Evolutionary conservation across 1,284 basidiomycete species (phyloP), one percentile per base, ranked within the genome.

Genomic region (Wallemia ichthyophaga): DNA sequence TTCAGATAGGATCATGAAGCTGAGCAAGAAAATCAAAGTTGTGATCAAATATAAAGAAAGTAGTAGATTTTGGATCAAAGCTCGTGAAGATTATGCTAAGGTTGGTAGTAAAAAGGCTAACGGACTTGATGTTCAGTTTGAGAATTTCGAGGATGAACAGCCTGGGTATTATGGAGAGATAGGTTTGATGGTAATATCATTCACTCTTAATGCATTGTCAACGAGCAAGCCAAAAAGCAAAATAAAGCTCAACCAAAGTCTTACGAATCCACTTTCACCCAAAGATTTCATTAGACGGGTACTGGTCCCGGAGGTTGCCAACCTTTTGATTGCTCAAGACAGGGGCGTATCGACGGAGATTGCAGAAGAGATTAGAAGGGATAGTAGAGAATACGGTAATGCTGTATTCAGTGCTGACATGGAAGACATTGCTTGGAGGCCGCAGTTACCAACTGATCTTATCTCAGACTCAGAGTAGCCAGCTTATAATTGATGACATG

Each of bases 111-210:
- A 24, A 56, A 25, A 21, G 17, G 55, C 55, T 13, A 27, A 25
- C 2, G 55, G 55, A 17, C 3, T 56, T 7, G 23, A 11, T 27
- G 55, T 21, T 9, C 55, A 56, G n/a, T 26, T 56, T 17, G 55
- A 56, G 55, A 25, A 27, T 24, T 56, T 56, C n/a, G 55, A 56
- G 25, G 55, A 56, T 27, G 55, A 56, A n/a, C 55, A 56, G 25
- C 55, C 55, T 27, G 55, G 55, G 5, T 56, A 56, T 24, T 56
- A 56, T 24, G 55, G 55, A 11, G 55, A 56, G 25, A 56, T 27
- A 5, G 55, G 55, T 9, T 26, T 27, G 17, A 25, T 56, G 25
- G 55, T 56, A 2, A 25, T 56, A 56, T 17, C 25, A 11, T 56
- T 56, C 25, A 56, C 19, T 15, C 25, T 56, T 3, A 56, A 25